Percentiles rank a stretch among this genome's conserved stretches.
Evolutionary conservation across 352 stramenopile genomes (phyloP).

Genomic region (Globisporangium polare): DNA sequence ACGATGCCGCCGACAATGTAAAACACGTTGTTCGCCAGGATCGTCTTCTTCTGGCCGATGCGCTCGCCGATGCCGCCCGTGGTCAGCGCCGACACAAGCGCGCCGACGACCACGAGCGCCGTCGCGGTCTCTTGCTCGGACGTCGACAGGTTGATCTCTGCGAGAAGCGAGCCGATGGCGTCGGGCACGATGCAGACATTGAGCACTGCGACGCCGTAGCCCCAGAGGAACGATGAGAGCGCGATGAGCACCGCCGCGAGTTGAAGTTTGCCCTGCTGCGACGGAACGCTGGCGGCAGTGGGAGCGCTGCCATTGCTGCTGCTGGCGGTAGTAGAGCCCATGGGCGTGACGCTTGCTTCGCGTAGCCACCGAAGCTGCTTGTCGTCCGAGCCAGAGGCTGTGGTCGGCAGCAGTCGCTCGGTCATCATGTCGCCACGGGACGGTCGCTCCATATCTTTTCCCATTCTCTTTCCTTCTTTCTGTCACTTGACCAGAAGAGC

Average conservation of each 20-base stretch:
- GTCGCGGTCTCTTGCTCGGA: constrained; percentile 72
- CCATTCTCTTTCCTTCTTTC: constrained; percentile 12
- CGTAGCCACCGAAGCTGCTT: constrained; percentile 14
- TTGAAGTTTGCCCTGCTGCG: constrained; percentile 21
- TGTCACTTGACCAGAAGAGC: not conserved
- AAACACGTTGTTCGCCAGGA: constrained; percentile 70
- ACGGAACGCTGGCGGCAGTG: not conserved
- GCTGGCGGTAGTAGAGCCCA: not conserved
- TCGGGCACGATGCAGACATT: constrained; percentile 81
- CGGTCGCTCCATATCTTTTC: constrained; percentile 20
- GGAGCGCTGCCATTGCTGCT: not conserved
- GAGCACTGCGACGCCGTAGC: constrained; percentile 59
- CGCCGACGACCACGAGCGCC: constrained; percentile 69
- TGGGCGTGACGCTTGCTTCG: constrained; percentile 14
- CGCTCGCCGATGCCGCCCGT: constrained; percentile 49
- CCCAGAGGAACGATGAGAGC: constrained; percentile 80
- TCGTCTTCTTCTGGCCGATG: constrained; percentile 60
- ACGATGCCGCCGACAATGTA: constrained; percentile 53
- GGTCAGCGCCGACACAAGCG: constrained; percentile 53
- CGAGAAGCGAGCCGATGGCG: constrained; percentile 60
- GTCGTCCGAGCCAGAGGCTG: constrained; percentile 4
- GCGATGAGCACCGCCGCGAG: constrained; percentile 58
- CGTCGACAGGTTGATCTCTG: constrained; percentile 70
- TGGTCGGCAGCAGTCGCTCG: constrained; percentile 33
- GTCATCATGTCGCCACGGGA: constrained; percentile 16